These are phyloP conservation scores for Typha latifolia DNA, from an alignment of 176 grass and related monocot species.

Conservation along the genomic window DNA sequence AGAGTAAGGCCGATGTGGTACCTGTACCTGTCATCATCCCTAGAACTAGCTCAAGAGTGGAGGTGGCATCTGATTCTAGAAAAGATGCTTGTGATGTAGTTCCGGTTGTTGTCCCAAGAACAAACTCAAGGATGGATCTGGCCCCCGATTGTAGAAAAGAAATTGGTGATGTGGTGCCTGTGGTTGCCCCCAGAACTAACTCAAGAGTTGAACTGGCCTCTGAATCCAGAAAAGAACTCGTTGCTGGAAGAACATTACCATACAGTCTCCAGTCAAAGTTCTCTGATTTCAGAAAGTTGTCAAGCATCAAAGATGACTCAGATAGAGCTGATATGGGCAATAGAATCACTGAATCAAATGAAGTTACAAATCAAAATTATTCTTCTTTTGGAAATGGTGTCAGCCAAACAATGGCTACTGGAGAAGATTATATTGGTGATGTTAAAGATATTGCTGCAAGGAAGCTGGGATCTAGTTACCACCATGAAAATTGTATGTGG, in stretches of 20 bases:
- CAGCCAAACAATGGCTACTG: constrained; percentile 37
- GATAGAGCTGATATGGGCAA: constrained; percentile 37
- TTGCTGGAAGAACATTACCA: constrained; percentile 41
- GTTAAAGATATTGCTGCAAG: constrained; percentile 23
- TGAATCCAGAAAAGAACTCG: constrained; percentile 69
- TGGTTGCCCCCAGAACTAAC: constrained; percentile 46
- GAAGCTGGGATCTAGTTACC: constrained; percentile 34
- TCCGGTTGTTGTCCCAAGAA: constrained; percentile 30
- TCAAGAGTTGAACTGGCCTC: constrained; percentile 44
- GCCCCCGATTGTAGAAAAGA: constrained; percentile 46
- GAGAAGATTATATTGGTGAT: constrained; percentile 46
- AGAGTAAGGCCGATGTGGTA: constrained; percentile 46
- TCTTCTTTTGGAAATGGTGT: constrained; percentile 45
- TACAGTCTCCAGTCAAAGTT: constrained; percentile 54
- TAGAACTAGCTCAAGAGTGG: constrained; percentile 69
- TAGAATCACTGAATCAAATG: constrained; percentile 47
- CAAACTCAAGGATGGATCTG: constrained; percentile 38
- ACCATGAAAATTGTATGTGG: constrained; percentile 66
- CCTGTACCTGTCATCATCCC: constrained; percentile 68
- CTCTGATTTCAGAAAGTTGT: constrained; percentile 33
- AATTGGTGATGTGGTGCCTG: constrained; percentile 42
- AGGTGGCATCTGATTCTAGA: constrained; percentile 52
- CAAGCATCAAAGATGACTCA: constrained; percentile 33
- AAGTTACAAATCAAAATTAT: constrained; percentile 43
- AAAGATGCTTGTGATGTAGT: constrained; percentile 36